Percentiles rank a stretch among this genome's conserved stretches.
phyloP scores from a whole-genome alignment of 2,329 filamentous ascomycete genomes.

The Verticillium alfalfae region DNA sequence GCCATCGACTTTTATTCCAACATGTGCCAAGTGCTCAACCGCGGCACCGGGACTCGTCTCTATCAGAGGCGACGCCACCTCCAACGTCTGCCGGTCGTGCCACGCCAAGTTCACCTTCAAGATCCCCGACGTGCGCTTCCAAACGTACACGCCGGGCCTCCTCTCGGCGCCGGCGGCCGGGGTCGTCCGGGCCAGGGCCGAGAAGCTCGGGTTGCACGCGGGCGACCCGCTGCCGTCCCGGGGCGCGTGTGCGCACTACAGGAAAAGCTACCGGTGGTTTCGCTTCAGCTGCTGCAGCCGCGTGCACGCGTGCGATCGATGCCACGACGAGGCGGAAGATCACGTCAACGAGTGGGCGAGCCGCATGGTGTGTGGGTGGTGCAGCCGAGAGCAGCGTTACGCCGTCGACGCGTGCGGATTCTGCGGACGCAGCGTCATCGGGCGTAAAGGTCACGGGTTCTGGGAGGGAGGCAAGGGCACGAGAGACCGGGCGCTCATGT shows the following conservation, averaged over 20 bases:
- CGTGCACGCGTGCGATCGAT: slow-evolving; percentile 61
- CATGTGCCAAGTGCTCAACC: slow-evolving; percentile 71
- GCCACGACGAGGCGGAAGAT: slow-evolving; percentile 66
- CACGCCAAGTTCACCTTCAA: slow-evolving; percentile 76
- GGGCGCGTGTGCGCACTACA: slow-evolving; percentile 54
- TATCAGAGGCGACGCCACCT: slow-evolving; percentile 67
- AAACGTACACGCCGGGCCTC: slow-evolving; percentile 59
- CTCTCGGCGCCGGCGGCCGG: slow-evolving; percentile 31
- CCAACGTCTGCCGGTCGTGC: slow-evolving; percentile 73
- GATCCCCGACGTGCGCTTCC: slow-evolving; percentile 72
- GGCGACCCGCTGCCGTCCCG: slow-evolving; percentile 49
- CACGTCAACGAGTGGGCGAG: slow-evolving; percentile 79
- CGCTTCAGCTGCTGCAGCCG: slow-evolving; percentile 57
- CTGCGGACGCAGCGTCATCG: slow-evolving; percentile 66
- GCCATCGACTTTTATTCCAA: slow-evolving; percentile 73
- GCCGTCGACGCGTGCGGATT: slow-evolving; percentile 68
- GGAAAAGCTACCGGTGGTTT: slow-evolving; percentile 58
- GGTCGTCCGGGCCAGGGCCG: slow-evolving; percentile 36
- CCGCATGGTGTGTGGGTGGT: slow-evolving; percentile 77
- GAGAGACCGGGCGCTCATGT: slow-evolving; percentile 66
- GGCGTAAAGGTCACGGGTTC: slow-evolving; percentile 62
- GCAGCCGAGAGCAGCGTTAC: slow-evolving; percentile 77
- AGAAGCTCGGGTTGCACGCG: slow-evolving; percentile 50
- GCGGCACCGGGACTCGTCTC: slow-evolving; percentile 62
- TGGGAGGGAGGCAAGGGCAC: slow-evolving; percentile 86